Evolutionary conservation across 1,139 yeast species (phyloP).

Genomic region (Tardiomyces digboiensis): DNA sequence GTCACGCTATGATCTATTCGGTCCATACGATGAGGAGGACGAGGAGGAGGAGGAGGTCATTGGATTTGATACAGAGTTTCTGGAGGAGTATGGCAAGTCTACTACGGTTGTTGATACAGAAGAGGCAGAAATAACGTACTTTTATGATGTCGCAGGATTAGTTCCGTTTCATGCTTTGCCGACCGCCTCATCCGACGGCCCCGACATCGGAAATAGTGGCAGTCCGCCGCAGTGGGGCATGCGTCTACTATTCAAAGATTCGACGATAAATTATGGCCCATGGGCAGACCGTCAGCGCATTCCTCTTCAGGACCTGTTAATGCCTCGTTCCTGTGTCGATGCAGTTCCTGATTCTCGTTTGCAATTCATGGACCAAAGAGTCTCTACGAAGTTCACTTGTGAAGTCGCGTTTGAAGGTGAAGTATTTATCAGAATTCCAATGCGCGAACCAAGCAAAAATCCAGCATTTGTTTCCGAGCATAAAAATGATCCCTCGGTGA

Average conservation of each 20-base stretch:
- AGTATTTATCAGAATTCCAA: constrained; percentile 67
- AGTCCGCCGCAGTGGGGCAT: constrained; percentile 59
- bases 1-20: constrained; percentile 23
- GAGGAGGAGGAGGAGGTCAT: constrained; percentile 13
- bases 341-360: constrained; percentile 36
- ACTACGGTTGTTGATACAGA: constrained; percentile 66
- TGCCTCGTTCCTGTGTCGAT: constrained; percentile 61
- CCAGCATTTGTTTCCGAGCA: constrained; percentile 26
- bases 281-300: constrained; percentile 88
- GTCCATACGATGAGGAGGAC: neutral
- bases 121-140: constrained; percentile 43
- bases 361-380: constrained; percentile 42
- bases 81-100: constrained; percentile 72
- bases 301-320: constrained; percentile 53
- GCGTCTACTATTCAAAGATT: constrained; percentile 47
- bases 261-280: constrained; percentile 82
- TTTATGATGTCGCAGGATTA: constrained; percentile 62
- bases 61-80: neutral
- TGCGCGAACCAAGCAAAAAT: constrained; percentile 78
- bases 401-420: constrained; percentile 49
- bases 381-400: constrained; percentile 46
- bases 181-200: constrained; percentile 25
- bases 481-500: constrained; percentile 27
- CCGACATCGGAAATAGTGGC: constrained; percentile 46
- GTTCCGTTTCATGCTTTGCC: constrained; percentile 32